Base-by-base conservation (phyloP, 352 stramenopile genomes). In the Phytophthora fragariae region DNA sequence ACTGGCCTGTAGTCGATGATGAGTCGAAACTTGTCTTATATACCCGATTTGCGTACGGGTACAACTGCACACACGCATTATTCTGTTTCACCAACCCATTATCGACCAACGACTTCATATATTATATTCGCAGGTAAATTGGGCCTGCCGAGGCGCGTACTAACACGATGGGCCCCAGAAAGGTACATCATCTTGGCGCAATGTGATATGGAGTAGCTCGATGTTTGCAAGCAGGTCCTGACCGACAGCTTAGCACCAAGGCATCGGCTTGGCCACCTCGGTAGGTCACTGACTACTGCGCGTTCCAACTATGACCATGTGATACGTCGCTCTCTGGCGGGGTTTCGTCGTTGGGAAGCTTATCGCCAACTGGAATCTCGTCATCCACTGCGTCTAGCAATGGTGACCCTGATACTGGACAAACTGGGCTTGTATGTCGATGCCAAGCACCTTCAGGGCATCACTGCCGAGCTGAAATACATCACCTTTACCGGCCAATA, bases 51-150 rank as follows among this genome's bases (percentile, higher is more conserved):
- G 5, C 24, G 3, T 4, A 68, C 52, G 10, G 50, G 60, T 0
- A 63, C 62, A 9, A 70, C 62, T 6, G 53, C 62, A 31, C 54
- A 46, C 0, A 62, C 0, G 53, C 33, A 14, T 65, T 65, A n/a
- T 65, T 71, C 35, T 65, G 29, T 15, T 49, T 9, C 14, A 65
- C 56, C 9, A 65, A 35, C 6, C 35, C 35, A 15, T 57, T 65
- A 19, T 47, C 46, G 5, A 65, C 65, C 6, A 65, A 15, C 1
- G 49, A 62, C 8, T 61, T 37, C 0, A 71, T 47, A 19, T 65
- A 71, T 5, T 47, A 19, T 65, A 71, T 5, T 71, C 65, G 2
- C 56, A 56, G 9, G 65, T 65, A 10, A 66, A 65, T 41, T 7
- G 35, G 35, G 35, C 35, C 11, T 5, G 4, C 35, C 0, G 35